A percentile compares a stretch with the other conserved stretches of the same genome.
phyloP scores from a whole-genome alignment of 805 yeast genomes.

The Pichia californica region DNA sequence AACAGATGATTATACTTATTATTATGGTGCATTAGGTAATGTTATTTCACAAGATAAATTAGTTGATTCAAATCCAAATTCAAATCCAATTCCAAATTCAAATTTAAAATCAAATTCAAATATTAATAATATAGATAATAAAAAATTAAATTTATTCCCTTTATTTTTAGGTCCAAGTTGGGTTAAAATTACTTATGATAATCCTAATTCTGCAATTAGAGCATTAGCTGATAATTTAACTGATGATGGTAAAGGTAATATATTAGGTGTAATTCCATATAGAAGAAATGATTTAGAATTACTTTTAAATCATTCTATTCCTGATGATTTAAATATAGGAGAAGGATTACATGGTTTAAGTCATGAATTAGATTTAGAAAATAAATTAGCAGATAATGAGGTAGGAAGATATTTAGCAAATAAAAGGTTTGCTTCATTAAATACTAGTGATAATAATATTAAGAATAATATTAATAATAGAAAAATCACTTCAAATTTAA shows the following conservation, averaged over 20 bases:
- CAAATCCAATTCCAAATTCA: too few species aligned
- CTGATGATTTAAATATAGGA: constrained; percentile 11
- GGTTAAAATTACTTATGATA: constrained; percentile 84
- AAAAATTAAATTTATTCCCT: constrained; percentile 35
- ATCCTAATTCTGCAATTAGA: constrained; percentile 66
- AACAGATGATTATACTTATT: constrained; percentile 1
- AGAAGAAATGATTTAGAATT: constrained; percentile 34
- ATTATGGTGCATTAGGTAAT: constrained; percentile 4
- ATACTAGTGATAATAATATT: too few species aligned
- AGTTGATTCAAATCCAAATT: neutral
- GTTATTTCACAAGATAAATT: neutral
- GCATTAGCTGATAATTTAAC: constrained; percentile 76
- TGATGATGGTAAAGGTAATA: constrained; percentile 46
- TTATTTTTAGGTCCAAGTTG: constrained; percentile 82
- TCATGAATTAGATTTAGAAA: constrained; percentile 3
- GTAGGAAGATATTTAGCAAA: constrained; percentile 6
- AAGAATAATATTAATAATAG: neutral
- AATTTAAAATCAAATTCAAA: too few species aligned
- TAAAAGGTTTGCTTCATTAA: too few species aligned
- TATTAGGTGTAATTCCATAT: constrained; percentile 64
- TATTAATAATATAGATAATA: neutral
- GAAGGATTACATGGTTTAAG: constrained; percentile 12
- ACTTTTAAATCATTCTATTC: constrained; percentile 1
- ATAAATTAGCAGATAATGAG: constrained; percentile 8
- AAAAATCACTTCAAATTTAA: neutral